Base-by-base conservation (phyloP, 768 basidiomycete genomes). In the Podaxis sp. region DNA sequence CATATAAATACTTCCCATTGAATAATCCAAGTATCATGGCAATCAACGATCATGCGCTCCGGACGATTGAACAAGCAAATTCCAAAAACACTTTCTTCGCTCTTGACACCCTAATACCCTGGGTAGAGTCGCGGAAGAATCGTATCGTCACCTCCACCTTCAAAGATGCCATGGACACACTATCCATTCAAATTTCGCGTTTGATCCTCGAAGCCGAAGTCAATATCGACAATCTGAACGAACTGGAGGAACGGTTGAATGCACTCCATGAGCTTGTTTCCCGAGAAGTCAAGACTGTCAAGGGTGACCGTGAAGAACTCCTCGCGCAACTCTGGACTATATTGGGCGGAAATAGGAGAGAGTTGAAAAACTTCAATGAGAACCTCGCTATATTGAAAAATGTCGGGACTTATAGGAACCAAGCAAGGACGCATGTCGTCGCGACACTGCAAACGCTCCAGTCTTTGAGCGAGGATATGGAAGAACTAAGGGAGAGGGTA, bases 401-500 rank as follows among this genome's bases (percentile, higher is more conserved):
- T 50, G 70, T 92, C 12, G 79, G 79, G 8, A 71, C 67, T 37
- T 91, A 89, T 67, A 78, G 89, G 66, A 81, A 80, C 65, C 79
- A 81, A 63, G 91, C 91, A 3, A 72, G 80, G 41, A 82, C 76
- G 9, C 90, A 89, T 64, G 89, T 93, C n/a, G 80, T 80, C 36
- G 83, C 83, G 0, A 83, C 89, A 13, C 68, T 90, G 67, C 85
- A 86, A 56, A 79, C 84, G 9, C 73, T 93, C 64, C 74, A 83
- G 29, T 76, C 77, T 41, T 83, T 92, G 85, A 83, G 83, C 65
- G 85, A 83, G 38, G 90, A 92, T 64, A 85, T 93, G 79, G 89
- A 90, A 69, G 89, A 90, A 49, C 73, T 93, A 63, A 78, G 91
- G 64, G 88, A 90, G 69, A 78, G 88, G 17, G 88, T 90, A 1